Evolutionary conservation across 1,139 yeast genomes (phyloP).

Genomic region (Entelexis paramagnoliae): DNA sequence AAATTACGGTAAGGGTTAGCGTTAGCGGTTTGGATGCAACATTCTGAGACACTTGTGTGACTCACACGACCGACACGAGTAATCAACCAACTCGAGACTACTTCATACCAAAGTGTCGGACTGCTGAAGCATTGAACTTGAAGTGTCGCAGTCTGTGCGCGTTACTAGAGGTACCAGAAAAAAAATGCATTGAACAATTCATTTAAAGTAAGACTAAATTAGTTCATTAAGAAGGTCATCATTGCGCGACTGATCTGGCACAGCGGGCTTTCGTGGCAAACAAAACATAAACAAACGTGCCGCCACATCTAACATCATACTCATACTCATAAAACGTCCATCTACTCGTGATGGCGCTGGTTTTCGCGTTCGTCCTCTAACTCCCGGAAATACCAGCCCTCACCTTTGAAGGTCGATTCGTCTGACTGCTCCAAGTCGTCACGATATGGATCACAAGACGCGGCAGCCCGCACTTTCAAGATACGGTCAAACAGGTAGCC

Average conservation of each 20-base stretch:
- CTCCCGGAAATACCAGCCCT: neutral
- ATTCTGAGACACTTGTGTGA: neutral
- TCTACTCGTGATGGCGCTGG: neutral
- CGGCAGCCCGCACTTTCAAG: neutral
- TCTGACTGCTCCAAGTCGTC: neutral
- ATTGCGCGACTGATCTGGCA: too few relatives aligned
- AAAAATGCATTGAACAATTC: too few relatives aligned
- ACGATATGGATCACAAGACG: neutral
- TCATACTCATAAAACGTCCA: neutral
- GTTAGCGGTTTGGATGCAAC: neutral
- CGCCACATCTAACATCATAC: neutral
- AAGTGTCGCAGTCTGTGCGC: too few relatives aligned
- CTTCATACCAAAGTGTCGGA: too few relatives aligned
- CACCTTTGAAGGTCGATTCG: neutral
- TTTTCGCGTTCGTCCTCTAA: neutral
- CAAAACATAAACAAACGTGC: too few relatives aligned
- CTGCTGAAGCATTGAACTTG: too few relatives aligned
- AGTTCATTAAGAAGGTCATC: too few relatives aligned
- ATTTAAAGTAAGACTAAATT: too few relatives aligned
- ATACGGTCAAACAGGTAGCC: neutral
- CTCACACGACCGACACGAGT: neutral
- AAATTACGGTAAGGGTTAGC: conserved; percentile 4
- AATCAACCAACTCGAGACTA: too few relatives aligned
- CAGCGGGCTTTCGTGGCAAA: too few relatives aligned
- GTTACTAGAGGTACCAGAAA: too few relatives aligned